Percentiles rank a stretch among this genome's conserved stretches.
These are phyloP conservation scores for Atractiella rhizophila DNA, from an alignment of 768 basidiomycete species.

Conservation along the genomic window DNA sequence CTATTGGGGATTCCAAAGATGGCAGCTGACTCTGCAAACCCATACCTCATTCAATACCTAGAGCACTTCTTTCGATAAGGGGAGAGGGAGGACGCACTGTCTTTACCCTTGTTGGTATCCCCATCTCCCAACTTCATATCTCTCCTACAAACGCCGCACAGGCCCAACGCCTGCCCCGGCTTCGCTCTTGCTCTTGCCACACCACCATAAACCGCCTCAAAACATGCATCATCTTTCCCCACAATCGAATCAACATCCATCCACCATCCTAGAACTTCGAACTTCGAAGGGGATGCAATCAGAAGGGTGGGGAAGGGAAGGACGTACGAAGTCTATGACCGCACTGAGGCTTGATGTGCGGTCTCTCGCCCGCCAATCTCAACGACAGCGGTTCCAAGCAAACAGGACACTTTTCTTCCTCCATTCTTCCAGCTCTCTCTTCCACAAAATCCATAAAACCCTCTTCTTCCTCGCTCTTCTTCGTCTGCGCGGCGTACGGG, in stretches of 20 bases:
- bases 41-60: conserved; percentile 2
- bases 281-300: conserved; percentile 5
- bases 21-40: conserved; percentile 54
- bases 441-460: too few species aligned
- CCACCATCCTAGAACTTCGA: not conserved
- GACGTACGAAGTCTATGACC: conserved; percentile 91
- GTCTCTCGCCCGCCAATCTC: conserved; percentile 81
- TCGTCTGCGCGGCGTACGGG: too few species aligned
- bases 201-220: conserved; percentile 84
- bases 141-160: conserved; percentile 86
- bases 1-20: conserved; percentile 61
- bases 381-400: conserved; percentile 87
- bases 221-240: conserved; percentile 45
- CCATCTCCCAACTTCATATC: conserved; percentile 90
- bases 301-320: too few species aligned
- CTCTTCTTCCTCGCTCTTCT: too few species aligned
- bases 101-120: conserved; percentile 47
- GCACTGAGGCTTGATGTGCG: conserved; percentile 88
- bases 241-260: not conserved
- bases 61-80: not conserved
- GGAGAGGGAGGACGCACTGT: conserved; percentile 35
- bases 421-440: too few species aligned
- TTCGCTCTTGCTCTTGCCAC: conserved; percentile 38
- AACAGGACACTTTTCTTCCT: conserved; percentile 81
- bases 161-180: conserved; percentile 35